Conservation (phyloP, 441 rosid genomes). For the Adansonia madagascariensis region DNA sequence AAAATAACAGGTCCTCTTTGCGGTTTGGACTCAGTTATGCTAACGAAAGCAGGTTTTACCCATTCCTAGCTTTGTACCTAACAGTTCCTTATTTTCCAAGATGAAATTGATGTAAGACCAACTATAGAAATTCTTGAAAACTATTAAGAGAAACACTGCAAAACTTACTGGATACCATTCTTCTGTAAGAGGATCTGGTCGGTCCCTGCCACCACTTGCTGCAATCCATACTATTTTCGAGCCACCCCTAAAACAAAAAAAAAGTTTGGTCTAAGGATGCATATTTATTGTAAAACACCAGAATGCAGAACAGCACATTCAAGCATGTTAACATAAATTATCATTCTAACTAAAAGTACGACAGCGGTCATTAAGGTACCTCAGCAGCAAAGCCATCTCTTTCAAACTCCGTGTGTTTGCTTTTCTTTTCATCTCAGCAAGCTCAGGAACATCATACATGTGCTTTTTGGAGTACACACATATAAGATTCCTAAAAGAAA, state of each 20-base stretch:
- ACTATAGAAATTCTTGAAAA: not conserved
- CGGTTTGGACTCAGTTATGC: not conserved
- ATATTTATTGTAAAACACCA: not conserved
- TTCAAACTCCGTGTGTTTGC: conserved; percentile 90
- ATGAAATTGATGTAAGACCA: not conserved
- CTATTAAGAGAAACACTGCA: conserved; percentile 13
- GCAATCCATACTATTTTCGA: conserved; percentile 90
- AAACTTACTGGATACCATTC: conserved; percentile 88
- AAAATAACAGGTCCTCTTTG: no score
- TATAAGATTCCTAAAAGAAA: conserved; percentile 74
- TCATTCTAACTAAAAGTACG: not conserved
- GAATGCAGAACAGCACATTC: not conserved
- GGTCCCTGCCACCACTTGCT: conserved; percentile 98
- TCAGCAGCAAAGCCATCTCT: conserved; percentile 89
- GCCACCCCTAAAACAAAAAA: conserved; percentile 61
- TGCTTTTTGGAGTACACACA: conserved; percentile 97
- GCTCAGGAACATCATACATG: conserved; percentile 90
- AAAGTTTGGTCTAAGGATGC: conserved; percentile 22
- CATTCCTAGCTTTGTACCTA: not conserved
- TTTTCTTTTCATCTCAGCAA: conserved; percentile 81
- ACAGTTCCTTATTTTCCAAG: not conserved
- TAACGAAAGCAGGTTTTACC: not conserved
- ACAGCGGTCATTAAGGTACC: conserved; percentile 42
- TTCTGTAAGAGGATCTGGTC: conserved; percentile 80
- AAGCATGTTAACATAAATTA: not conserved